Conservation (phyloP, 164 flowering plant species). For the Stephania japonica region DNA sequence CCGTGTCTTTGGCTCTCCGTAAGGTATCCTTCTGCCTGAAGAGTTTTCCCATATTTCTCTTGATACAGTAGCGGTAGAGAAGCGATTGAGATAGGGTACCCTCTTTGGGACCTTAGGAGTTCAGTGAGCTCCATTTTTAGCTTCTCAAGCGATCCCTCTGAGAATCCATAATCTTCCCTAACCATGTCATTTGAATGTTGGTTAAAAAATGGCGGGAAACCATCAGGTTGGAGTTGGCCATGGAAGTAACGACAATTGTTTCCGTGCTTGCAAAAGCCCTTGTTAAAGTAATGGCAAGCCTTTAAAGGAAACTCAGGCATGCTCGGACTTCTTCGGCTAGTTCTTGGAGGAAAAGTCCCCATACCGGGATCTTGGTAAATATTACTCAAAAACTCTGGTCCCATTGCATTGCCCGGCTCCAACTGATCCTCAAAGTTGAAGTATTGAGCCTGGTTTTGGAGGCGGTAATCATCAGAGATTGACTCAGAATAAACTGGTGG, state of each 20-base stretch:
- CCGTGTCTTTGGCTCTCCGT: conserved; percentile 97
- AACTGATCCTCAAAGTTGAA: conserved; percentile 45
- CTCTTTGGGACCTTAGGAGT: conserved; percentile 60
- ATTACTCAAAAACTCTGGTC: conserved; percentile 21
- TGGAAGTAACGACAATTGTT: conserved; percentile 68
- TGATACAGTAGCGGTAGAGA: conserved; percentile 73
- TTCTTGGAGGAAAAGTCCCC: conserved; percentile 25
- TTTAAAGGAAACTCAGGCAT: conserved; percentile 40
- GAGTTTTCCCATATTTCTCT: conserved; percentile 63
- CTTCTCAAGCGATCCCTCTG: conserved; percentile 64
- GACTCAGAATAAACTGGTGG: conserved; percentile 28
- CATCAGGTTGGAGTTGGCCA: conserved; percentile 36
- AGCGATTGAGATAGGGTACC: conserved; percentile 77
- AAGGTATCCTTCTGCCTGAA: conserved; percentile 83
- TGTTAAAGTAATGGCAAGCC: conserved; percentile 62
- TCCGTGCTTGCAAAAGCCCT: conserved; percentile 86
- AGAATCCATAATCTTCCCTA: conserved; percentile 46
- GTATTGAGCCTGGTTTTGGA: conserved; percentile 37
- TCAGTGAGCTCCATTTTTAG: conserved; percentile 72
- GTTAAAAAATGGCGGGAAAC: conserved; percentile 33
- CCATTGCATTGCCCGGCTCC: conserved; percentile 27
- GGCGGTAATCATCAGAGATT: conserved; percentile 27
- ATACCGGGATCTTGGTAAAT: conserved; percentile 38
- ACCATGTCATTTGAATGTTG: conserved; percentile 23
- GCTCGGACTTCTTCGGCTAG: conserved; percentile 29